Evolutionary conservation across 768 basidiomycete species (phyloP).

Genomic region (Pulveroboletus frians): DNA sequence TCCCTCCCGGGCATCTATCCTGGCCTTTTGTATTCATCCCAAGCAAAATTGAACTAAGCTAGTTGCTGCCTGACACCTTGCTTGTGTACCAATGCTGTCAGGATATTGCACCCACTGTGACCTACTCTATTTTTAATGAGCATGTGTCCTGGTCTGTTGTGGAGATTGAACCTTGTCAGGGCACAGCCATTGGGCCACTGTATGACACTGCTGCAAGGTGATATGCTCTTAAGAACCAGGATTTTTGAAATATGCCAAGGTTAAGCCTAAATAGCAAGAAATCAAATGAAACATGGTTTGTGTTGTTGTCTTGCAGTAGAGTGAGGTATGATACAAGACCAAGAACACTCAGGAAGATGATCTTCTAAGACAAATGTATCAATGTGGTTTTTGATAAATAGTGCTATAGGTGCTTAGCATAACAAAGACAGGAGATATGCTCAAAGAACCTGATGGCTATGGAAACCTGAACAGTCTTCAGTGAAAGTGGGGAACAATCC

Average conservation of each 20-base stretch:
- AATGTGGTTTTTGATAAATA: slow-evolving; percentile 51
- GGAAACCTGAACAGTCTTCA: no score
- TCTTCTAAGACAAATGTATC: slow-evolving; percentile 57
- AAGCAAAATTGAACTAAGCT: slow-evolving; percentile 51
- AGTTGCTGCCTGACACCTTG: slow-evolving; percentile 35
- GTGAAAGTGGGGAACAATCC: no score
- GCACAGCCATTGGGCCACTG: slow-evolving; percentile 63
- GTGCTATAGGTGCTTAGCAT: no score
- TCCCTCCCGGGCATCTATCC: slow-evolving; percentile 44
- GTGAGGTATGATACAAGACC: slow-evolving; percentile 47
- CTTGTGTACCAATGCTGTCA: slow-evolving; percentile 63
- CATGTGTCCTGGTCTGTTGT: slow-evolving; percentile 50
- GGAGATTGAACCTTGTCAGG: neutral
- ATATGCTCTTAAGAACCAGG: slow-evolving; percentile 47
- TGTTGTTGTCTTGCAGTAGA: slow-evolving; percentile 67
- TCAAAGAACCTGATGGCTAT: no score
- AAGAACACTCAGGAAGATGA: slow-evolving; percentile 58
- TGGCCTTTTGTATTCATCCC: slow-evolving; percentile 44
- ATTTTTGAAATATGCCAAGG: slow-evolving; percentile 58
- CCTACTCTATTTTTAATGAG: slow-evolving; percentile 72
- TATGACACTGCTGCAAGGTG: slow-evolving; percentile 61
- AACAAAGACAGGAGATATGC: slow-evolving; percentile 34
- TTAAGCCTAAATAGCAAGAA: slow-evolving; percentile 57
- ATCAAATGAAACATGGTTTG: slow-evolving; percentile 57
- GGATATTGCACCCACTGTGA: slow-evolving; percentile 59